Base-by-base conservation (phyloP, 176 grass and related monocot genomes). In the Musa beccarii region DNA sequence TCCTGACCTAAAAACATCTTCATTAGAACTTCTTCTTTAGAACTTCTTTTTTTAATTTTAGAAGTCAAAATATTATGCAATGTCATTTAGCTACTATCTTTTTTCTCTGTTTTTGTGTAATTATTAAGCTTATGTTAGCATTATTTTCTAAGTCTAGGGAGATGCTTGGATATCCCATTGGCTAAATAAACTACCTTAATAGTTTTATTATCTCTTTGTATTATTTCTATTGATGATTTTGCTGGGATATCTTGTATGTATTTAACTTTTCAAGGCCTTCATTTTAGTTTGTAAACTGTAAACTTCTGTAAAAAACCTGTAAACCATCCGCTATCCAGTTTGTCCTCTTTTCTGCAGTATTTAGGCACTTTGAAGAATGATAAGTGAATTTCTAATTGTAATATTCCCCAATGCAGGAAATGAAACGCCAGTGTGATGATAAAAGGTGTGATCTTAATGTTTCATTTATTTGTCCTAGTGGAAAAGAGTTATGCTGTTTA, bases 341-440 rank as follows among this genome's bases (percentile, higher is more conserved):
- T 4, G 17, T 51, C 9, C 15, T 51, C 1, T 13, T 77, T 43
- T 43, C 62, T 53, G 51, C 29, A 68, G 63, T 22, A 25, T 63
- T 62, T 49, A 22, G 34, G 24, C 23, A 16, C 8, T 11, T 16
- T 52, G 19, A 2, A 8, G 13, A 13, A 13, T 63, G 49, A 24
- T 25, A 2, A 72, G 20, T 54, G 11, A 43, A 43, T 21, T 16
- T 76, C 19, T 64, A 13, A 63, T 64, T 29, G 26, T 9, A 21
- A 76, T 64, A 54, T 73, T 22, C 21, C 24, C 71, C 11, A 54
- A 51, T 72, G 66, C 86, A 97, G 93, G 94, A 98, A 82, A 98
- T 91, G 94, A 98, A 93, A 79, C 82, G 76, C 26, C 72, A 75
- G 20, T 98, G 94, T 74, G 88, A 98, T 87, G 72, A 85, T 66